Evolutionary conservation across 1,284 basidiomycete species (phyloP), one percentile per base, ranked within the genome.

Genomic region (Prillingera fragicola): DNA sequence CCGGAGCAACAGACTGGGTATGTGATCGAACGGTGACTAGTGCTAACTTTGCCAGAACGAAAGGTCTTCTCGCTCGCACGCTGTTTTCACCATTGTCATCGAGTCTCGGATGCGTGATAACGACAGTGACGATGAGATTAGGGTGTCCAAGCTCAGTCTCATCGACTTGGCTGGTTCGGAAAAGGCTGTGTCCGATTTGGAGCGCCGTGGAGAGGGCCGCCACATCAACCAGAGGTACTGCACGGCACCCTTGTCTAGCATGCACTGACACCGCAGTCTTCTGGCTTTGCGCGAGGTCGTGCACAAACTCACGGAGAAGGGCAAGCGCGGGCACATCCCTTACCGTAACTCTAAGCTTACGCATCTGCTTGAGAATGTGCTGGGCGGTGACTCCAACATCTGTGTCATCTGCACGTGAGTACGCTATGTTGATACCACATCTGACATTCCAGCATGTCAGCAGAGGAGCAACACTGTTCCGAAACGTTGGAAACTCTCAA

Each of bases 401-500:
- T 76, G 76, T 14, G 76, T 80, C 19, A 74, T 80, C 45, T 78
- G 77, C 60, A 79, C 78, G 48, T 59, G 26, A 50, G 58, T 52
- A 5, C 8, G 3, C 14, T 17, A 15, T 15, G n/a, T 29, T 9
- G 10, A n/a, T 14, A 3, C 12, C 8, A 2, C 7, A 15, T 4
- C 14, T 36, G 14, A 14, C n/a, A n/a, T n/a, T n/a, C 23, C 33
- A 57, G 54, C 1, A 52, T 69, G 55, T 69, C 68, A 0, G 64
- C 58, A 3, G 74, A 76, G 35, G 61, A 67, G 19, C 67, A 71
- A 23, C 76, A 78, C 47, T 73, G 72, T n/a, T 59, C 69, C 13
- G 78, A 79, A 55, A 77, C 75, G 5, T 63, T 79, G 10, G 74
- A 74, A 15, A 79, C 78, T 7, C 62, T 80, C 38, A 78, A 78